Evolutionary conservation across 306 rosid species (phyloP), one percentile per base, ranked within the genome.

Genomic region (Parietaria judaica): DNA sequence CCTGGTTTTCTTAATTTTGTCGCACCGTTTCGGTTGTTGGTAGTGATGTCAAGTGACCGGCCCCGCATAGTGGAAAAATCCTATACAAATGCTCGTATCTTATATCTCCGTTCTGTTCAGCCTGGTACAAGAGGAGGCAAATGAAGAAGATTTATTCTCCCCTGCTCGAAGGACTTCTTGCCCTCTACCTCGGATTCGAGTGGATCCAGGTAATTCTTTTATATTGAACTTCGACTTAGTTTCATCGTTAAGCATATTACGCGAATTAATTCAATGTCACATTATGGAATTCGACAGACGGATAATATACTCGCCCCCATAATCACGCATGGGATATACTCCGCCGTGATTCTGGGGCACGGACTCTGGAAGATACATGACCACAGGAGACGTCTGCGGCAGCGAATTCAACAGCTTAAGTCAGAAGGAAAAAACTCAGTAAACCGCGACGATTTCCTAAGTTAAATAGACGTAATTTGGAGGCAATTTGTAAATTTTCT

Each of bases 281-380:
- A 13, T 36, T 67, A 13, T 43, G 51, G 10, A 68, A 60, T 50
- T 46, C 65, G 63, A 63, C 92, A 92, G 98, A 82, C 94, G 10
- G 79, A 82, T 69, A 92, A 92, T 51, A 86, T 92, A 66, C 98
- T 92, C 59, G 81, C 96, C 11, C 98, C 98, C 14, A 92, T 88
- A 45, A 82, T 92, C 75, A 92, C 98, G 1, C 96, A 92, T 36
- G 96, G 98, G 38, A 88, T 92, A 71, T 88, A 92, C 78, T 88
- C 96, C 2, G 72, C 96, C 8, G 95, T 92, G 72, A 84, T 92
- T 61, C 58, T 92, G 80, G 98, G 98, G 46, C 95, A 92, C 45
- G 98, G 98, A 74, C 98, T 92, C 49, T 75, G 89, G 96, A 92
- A 92, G 83, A 88, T 92, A 66, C 83, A 88, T 31, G 84, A 92